phyloP scores from a whole-genome alignment of 345 rosid genomes.

The Reutealis trisperma region DNA sequence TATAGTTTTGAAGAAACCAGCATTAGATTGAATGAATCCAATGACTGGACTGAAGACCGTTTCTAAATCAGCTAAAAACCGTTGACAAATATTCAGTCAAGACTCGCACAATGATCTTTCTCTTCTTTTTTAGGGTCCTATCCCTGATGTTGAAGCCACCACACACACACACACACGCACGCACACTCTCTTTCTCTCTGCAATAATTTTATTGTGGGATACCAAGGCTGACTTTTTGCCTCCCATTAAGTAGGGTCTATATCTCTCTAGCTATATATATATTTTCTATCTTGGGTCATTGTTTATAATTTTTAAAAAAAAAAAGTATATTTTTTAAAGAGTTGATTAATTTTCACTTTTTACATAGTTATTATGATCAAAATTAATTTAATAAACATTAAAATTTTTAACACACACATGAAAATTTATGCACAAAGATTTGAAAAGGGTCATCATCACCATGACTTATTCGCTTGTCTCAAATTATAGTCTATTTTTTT shows the following conservation, averaged over 20 bases:
- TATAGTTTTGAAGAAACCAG: conserved; percentile 31
- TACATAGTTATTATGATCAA: too few species aligned
- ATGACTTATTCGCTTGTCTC: too few species aligned
- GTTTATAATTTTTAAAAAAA: neutral
- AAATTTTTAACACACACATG: too few species aligned
- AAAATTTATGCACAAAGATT: too few species aligned
- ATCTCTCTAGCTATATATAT: neutral
- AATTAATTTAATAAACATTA: too few species aligned
- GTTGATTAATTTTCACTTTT: neutral
- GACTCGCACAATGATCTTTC: conserved; percentile 2
- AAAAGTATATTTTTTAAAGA: neutral
- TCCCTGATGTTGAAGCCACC: conserved; percentile 17
- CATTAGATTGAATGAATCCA: conserved; percentile 2
- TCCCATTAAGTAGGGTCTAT: conserved; percentile 5
- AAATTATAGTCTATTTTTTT: too few species aligned
- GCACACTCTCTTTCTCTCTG: neutral
- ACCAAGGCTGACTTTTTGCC: conserved; percentile 30
- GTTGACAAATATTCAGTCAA: conserved; percentile 32
- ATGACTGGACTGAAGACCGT: conserved; percentile 8
- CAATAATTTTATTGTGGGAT: neutral
- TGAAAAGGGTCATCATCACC: too few species aligned
- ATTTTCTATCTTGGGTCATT: neutral
- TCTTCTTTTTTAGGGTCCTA: conserved; percentile 14
- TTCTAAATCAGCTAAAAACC: conserved; percentile 11
- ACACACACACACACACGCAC: too few species aligned